Percentiles rank a stretch among this genome's conserved stretches.
These are phyloP conservation scores for Globisporangium lucens DNA, from an alignment of 352 stramenopile genomes.

Conservation along the genomic window DNA sequence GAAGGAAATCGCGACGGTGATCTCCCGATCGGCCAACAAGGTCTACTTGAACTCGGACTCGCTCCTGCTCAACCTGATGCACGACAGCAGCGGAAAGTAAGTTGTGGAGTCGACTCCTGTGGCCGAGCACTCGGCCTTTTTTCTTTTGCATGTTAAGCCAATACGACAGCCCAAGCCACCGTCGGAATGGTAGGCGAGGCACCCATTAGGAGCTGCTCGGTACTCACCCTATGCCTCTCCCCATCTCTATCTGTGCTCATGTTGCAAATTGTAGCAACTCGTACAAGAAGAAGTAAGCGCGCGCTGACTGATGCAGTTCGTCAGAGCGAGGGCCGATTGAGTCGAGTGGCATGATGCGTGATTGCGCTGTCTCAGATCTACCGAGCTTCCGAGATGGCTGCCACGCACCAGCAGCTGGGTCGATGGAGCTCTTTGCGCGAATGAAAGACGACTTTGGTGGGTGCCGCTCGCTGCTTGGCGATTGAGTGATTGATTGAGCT, in stretches of 20 bases:
- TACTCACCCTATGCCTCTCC: conserved; percentile 2
- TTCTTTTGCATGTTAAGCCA: conserved; percentile 4
- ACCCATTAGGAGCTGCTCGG: background rate
- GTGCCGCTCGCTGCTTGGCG: conserved; percentile 4
- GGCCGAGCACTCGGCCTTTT: background rate
- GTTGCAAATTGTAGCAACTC: conserved; percentile 9
- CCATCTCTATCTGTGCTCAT: conserved; percentile 1
- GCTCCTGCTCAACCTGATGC: conserved; percentile 96
- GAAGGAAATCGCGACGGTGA: conserved; percentile 97
- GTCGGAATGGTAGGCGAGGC: background rate
- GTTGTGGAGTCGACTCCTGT: conserved; percentile 15
- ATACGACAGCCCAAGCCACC: background rate
- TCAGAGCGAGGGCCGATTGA: background rate
- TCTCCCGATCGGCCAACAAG: conserved; percentile 95
- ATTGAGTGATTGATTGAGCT: background rate
- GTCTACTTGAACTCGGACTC: conserved; percentile 98
- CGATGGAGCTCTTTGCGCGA: background rate
- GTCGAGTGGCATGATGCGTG: background rate
- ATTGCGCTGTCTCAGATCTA: conserved; percentile 9
- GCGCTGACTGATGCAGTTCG: background rate
- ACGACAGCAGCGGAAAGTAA: conserved; percentile 60
- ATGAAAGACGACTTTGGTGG: conserved; percentile 4
- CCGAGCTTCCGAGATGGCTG: background rate
- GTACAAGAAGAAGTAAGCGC: conserved; percentile 12
- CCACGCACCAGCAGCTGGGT: conserved; percentile 3